Base-by-base conservation (phyloP, 768 basidiomycete genomes). In the Plicaturopsis crispa region DNA sequence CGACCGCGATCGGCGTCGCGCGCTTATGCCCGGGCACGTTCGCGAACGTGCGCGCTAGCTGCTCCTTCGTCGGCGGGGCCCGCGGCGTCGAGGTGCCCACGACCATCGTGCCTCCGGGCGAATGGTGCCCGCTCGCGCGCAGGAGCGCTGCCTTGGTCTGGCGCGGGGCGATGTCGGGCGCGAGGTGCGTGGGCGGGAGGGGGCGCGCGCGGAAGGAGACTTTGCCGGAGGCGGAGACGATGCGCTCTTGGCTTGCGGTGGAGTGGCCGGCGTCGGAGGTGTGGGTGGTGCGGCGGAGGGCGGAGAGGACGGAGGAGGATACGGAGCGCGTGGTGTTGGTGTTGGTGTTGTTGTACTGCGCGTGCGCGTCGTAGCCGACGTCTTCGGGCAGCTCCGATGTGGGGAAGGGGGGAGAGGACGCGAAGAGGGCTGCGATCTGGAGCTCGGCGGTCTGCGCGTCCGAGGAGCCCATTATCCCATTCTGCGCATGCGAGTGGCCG, bases 11-110 rank as follows among this genome's bases (percentile, higher is more conserved):
- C 5, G 71, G 73, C 46, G 67, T 74, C 0, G 68, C 34, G 12
- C 87, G 80, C 52, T 87, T 88, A 56, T 91, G 88, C 0, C 87
- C 87, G 0, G 87, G 88, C 3, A 89, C 78, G 44, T 84, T 79
- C 17, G 72, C 70, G 54, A 89, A 91, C 11, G 78, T 82, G 59
- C 73, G 62, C 12, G 67, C 67, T 2, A 70, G 66, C 17, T 70
- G 68, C 47, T 82, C 84, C 49, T 81, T 80, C 5, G 77, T 70
- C 17, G 71, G 62, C 13, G 76, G 73, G 1, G 47, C 56, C 8
- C 56, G 63, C 19, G 56, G 48, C 1, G 63, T 58, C 32, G 58
- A 43, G 5, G 55, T 50, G 0, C 52, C 57, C 8, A 28, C 14
- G 26, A 28, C 14, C 6, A 56, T 59, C 40, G 66, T 69, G 19